A percentile compares a stretch with the other conserved stretches of the same genome.
Conservation (phyloP, 805 yeast genomes). For the Metschnikowia noctiluminum region DNA sequence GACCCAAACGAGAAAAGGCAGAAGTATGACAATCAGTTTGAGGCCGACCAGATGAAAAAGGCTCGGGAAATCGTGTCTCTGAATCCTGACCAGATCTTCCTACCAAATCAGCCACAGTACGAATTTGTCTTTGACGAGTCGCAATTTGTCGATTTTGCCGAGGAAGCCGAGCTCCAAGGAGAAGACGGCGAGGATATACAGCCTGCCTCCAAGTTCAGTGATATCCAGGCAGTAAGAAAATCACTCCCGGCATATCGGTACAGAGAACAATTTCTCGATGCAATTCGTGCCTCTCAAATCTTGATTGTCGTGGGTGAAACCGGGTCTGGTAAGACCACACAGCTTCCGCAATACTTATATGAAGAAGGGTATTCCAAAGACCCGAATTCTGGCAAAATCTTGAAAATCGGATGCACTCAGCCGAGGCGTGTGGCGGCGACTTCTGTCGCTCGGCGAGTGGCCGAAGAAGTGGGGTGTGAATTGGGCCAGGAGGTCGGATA, state of each 20-base stretch:
- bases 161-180: constrained; percentile 31
- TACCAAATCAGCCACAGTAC: constrained; percentile 47
- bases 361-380: constrained; percentile 76
- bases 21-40: constrained; percentile 45
- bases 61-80: constrained; percentile 29
- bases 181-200: constrained; percentile 24
- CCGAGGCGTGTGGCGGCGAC: constrained; percentile 96
- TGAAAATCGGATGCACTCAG: constrained; percentile 80
- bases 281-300: constrained; percentile 61
- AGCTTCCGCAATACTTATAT: constrained; percentile 79
- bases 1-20: constrained; percentile 20
- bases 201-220: constrained; percentile 4
- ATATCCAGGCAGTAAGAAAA: constrained; percentile 51
- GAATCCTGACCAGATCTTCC: constrained; percentile 36
- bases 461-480: constrained; percentile 78
- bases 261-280: constrained; percentile 55
- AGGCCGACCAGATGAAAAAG: constrained; percentile 45
- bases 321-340: constrained; percentile 95
- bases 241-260: constrained; percentile 74
- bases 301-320: constrained; percentile 81
- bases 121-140: constrained; percentile 75
- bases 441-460: constrained; percentile 85
- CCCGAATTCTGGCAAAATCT: background rate
- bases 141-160: constrained; percentile 55
- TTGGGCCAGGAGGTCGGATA: constrained; percentile 91